Percentiles rank a stretch among this genome's conserved stretches.
Conservation (phyloP, 177 flowering plant genomes). For the Vitis hybrid region DNA sequence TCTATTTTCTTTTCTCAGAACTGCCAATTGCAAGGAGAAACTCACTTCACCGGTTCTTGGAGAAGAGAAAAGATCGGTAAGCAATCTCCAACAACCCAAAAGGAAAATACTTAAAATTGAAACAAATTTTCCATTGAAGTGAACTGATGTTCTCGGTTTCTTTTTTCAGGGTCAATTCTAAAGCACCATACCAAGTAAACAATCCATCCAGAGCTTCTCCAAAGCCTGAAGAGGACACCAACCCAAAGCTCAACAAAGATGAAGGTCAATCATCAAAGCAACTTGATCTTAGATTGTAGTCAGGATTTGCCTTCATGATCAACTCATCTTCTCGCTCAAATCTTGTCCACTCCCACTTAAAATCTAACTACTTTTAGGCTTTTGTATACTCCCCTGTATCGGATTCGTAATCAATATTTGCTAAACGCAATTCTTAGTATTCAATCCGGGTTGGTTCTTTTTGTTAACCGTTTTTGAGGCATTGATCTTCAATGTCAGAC, state of each 20-base stretch:
- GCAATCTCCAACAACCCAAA: background rate
- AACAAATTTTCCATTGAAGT: background rate
- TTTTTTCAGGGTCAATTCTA: constrained; percentile 25
- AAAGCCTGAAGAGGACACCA: constrained; percentile 2
- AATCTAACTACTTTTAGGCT: no score
- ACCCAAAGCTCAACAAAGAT: background rate
- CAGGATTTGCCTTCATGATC: background rate
- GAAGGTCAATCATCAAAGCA: constrained; percentile 22
- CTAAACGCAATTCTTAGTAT: no score
- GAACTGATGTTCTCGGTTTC: background rate
- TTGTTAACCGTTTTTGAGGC: no score
- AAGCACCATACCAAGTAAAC: constrained; percentile 34
- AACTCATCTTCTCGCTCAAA: no score
- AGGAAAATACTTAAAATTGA: background rate
- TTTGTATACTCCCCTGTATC: no score
- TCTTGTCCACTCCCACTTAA: no score
- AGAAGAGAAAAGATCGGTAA: constrained; percentile 61
- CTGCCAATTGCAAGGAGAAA: constrained; percentile 45
- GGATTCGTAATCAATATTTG: no score
- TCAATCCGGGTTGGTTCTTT: no score
- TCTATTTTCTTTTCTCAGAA: constrained; percentile 20
- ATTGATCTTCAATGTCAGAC: no score
- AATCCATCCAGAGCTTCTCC: constrained; percentile 3
- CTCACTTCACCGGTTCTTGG: constrained; percentile 53
- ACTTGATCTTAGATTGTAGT: constrained; percentile 31